Conservation (phyloP, 371 early-diverging fungal species). For the Mucor ambiguus region DNA sequence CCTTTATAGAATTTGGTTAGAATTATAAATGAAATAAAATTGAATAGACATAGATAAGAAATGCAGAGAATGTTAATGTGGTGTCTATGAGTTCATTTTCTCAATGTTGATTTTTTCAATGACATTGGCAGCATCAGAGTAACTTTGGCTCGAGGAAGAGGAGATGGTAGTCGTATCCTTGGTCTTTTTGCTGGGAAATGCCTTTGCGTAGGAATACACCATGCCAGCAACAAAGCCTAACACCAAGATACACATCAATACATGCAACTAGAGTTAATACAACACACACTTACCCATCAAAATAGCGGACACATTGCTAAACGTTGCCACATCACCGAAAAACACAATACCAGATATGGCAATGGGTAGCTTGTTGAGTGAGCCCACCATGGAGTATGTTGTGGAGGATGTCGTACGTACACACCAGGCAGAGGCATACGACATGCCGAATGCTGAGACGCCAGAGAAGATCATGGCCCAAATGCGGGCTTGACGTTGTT, state of each 20-base stretch:
- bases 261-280: not conserved
- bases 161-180: slow-evolving; percentile 11
- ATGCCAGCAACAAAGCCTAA: slow-evolving; percentile 82
- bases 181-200: slow-evolving; percentile 24
- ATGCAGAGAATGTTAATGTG: not conserved
- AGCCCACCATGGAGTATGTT: slow-evolving; percentile 99
- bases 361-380: slow-evolving; percentile 98
- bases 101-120: slow-evolving; percentile 25
- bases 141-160: slow-evolving; percentile 37
- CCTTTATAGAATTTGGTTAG: not conserved
- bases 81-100: slow-evolving; percentile 6
- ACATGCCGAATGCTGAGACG: slow-evolving; percentile 90
- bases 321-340: slow-evolving; percentile 86
- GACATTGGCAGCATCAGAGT: slow-evolving; percentile 31
- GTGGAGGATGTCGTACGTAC: slow-evolving; percentile 95
- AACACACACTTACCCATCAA: slow-evolving; percentile 50
- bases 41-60: not conserved
- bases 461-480: slow-evolving; percentile 84
- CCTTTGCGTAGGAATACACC: slow-evolving; percentile 79
- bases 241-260: not conserved
- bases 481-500: slow-evolving; percentile 55
- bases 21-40: not conserved
- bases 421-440: slow-evolving; percentile 94
- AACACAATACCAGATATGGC: slow-evolving; percentile 95
- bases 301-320: slow-evolving; percentile 82